Evolutionary conservation across 2,329 filamentous ascomycete species (phyloP).

Genomic region (Talaromyces sp.): DNA sequence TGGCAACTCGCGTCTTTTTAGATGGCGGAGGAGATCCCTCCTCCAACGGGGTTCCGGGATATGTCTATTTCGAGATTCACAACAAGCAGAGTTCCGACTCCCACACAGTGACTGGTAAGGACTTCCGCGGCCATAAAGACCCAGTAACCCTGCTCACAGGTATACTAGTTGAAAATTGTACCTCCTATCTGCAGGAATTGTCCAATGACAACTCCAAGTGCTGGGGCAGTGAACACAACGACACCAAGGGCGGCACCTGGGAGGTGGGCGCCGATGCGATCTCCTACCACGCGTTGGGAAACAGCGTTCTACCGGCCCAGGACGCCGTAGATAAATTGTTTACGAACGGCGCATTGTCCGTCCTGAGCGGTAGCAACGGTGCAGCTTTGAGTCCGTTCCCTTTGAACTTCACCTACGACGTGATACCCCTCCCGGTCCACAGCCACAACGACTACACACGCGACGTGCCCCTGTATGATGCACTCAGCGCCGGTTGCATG

Average conservation of each 20-base stretch:
- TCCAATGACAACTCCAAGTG: not conserved
- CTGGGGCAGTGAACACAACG: not conserved
- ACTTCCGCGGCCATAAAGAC: not conserved
- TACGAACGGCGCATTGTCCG: not conserved
- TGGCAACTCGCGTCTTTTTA: not conserved
- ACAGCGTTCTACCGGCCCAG: not conserved
- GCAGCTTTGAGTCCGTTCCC: not conserved
- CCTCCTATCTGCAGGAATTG: not conserved
- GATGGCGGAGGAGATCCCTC: not conserved
- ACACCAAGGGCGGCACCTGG: not conserved
- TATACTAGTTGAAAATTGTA: not conserved
- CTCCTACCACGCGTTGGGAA: not conserved
- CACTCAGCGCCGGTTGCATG: conserved; percentile 35
- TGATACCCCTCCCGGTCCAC: conserved; percentile 20
- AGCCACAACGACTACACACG: conserved; percentile 43
- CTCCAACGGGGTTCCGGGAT: not conserved
- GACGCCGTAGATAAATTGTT: not conserved
- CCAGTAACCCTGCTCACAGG: not conserved
- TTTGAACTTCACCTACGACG: not conserved
- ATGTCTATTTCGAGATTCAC: not conserved
- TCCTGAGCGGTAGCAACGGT: not conserved
- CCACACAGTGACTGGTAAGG: not conserved
- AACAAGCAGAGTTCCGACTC: not conserved
- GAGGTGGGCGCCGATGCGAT: not conserved
- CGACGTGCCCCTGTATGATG: conserved; percentile 34